phyloP scores from a whole-genome alignment of 129 eudicot species.

The Escallonia herrerae region DNA sequence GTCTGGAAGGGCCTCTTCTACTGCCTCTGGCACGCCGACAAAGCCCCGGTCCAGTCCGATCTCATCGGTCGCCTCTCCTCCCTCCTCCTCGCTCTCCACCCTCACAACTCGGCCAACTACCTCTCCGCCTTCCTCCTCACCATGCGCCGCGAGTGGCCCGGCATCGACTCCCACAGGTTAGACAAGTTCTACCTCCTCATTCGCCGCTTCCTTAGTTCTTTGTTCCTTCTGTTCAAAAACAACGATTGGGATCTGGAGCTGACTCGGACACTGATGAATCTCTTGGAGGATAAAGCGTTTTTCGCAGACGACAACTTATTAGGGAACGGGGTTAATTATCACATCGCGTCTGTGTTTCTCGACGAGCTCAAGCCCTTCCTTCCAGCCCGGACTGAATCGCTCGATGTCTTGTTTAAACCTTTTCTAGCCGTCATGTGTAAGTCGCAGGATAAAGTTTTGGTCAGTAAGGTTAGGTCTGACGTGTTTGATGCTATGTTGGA shows the following conservation, averaged over 20 bases:
- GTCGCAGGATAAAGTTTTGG: slow-evolving; percentile 47
- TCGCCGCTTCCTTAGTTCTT: slow-evolving; percentile 41
- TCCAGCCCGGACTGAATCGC: slow-evolving; percentile 41
- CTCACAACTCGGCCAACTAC: slow-evolving; percentile 36
- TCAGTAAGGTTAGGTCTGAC: slow-evolving; percentile 55
- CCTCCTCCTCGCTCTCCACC: slow-evolving; percentile 36
- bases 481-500: slow-evolving; percentile 62
- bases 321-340: slow-evolving; percentile 89
- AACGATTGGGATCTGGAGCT: slow-evolving; percentile 53
- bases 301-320: slow-evolving; percentile 40
- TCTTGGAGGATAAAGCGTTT: slow-evolving; percentile 42
- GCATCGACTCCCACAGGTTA: slow-evolving; percentile 77
- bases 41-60: slow-evolving; percentile 51
- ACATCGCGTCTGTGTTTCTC: slow-evolving; percentile 61
- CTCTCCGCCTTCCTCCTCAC: slow-evolving; percentile 51
- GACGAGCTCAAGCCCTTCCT: slow-evolving; percentile 63
- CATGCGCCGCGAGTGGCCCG: slow-evolving; percentile 79
- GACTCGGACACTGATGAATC: slow-evolving; percentile 25
- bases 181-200: slow-evolving; percentile 77
- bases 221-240: slow-evolving; percentile 40
- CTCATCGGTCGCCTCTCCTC: slow-evolving; percentile 50
- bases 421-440: slow-evolving; percentile 34
- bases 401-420: slow-evolving; percentile 41
- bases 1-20: slow-evolving; percentile 91
- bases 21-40: slow-evolving; percentile 90